Evolutionary conservation across 2,329 filamentous ascomycete genomes (phyloP), one percentile per base, ranked within the genome.

Genomic region (Stagonosporopsis rhizophila): DNA sequence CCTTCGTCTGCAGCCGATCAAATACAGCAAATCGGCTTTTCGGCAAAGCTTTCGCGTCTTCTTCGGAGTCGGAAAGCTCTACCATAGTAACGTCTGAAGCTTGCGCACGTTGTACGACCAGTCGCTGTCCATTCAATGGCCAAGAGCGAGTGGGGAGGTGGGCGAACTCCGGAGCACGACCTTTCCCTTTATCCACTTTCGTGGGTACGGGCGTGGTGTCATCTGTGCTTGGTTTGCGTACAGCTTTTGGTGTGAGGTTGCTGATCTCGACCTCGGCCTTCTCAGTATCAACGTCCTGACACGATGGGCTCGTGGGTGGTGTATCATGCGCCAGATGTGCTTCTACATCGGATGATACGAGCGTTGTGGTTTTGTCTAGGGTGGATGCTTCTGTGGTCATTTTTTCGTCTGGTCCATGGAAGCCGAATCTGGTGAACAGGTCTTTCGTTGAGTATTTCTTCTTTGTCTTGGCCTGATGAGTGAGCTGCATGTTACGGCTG

Each of bases 371-470:
- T 2, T 73, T 75, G 51, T 78, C 68, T 17, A 66, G 68, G 15
- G 67, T 73, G 8, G 64, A 61, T 19, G 67, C 59, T 25, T 41
- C 35, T 20, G 61, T 55, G 7, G 52, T 6, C 9, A 35, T 23
- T 12, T 62, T 56, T 3, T 61, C 60, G 4, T 63, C 58, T 9
- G 64, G 57, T 17, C 78, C 78, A 67, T 82, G 85, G 68, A 88
- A 93, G 70, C 93, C 92, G 80, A 98, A 96, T 22, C 86, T 85
- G 49, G 91, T 88, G 69, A 98, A 90, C 1, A 99, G 81, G 56
- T 90, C 90, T 34, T 87, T 86, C 65, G 93, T 95, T 6, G 89
- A 87, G 62, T 96, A 90, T 78, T 92, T 96, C 81, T 95, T 98
- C 76, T 90, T 93, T 1, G 92, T 80, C 78, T 89, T 91, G 22